A percentile compares a stretch with the other conserved stretches of the same genome.
phyloP scores from a whole-genome alignment of 352 stramenopile species.

The Phytopythium vexans region DNA sequence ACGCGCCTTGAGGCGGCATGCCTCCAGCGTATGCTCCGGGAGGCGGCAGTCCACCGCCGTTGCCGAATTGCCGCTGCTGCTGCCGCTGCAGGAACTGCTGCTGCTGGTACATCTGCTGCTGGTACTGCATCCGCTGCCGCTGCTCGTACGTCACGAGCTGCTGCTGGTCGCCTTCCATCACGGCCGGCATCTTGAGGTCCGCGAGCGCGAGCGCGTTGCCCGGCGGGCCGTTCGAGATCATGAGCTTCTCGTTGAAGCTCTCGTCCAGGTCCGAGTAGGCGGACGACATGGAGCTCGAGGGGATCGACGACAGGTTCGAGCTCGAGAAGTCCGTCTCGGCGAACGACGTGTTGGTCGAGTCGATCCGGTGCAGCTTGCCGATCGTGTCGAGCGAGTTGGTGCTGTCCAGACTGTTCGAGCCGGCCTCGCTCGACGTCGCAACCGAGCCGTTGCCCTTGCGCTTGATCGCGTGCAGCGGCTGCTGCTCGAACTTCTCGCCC shows the following conservation, averaged over 20 bases:
- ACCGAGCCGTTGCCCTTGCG: constrained; percentile 24
- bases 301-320: constrained; percentile 51
- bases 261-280: constrained; percentile 48
- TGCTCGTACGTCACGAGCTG: constrained; percentile 24
- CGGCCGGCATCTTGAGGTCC: constrained; percentile 43
- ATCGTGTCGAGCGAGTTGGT: constrained; percentile 18
- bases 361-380: constrained; percentile 12
- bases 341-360: constrained; percentile 33
- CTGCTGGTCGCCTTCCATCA: constrained; percentile 24
- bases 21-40: not conserved
- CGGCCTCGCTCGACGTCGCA: constrained; percentile 4
- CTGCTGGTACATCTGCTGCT: constrained; percentile 31
- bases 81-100: constrained; percentile 30
- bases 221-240: constrained; percentile 14
- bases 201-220: constrained; percentile 14
- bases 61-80: constrained; percentile 6
- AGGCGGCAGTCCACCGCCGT: not conserved
- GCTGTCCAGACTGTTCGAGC: constrained; percentile 23
- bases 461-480: constrained; percentile 21
- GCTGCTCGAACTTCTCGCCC: constrained; percentile 38
- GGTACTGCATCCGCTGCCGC: constrained; percentile 22
- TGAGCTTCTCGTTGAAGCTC: constrained; percentile 18
- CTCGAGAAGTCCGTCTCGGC: constrained; percentile 57
- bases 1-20: constrained; percentile 2
- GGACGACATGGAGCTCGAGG: constrained; percentile 49